These are phyloP conservation scores for Tuber borchii DNA, from an alignment of 495 filamentous ascomycete genomes.

Conservation along the genomic window DNA sequence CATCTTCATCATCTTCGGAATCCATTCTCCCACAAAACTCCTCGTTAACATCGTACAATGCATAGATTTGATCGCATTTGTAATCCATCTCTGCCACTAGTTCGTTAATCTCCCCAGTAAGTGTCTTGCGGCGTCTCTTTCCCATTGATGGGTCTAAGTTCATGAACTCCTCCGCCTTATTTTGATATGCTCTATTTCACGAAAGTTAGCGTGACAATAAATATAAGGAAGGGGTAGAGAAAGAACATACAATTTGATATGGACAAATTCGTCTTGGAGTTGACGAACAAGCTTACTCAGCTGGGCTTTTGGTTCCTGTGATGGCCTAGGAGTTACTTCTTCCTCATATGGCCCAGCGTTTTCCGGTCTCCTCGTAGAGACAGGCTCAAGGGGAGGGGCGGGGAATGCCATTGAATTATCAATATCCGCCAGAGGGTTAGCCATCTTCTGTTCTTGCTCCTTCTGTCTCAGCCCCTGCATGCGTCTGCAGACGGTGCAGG, in stretches of 20 bases:
- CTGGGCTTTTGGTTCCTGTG: constrained; percentile 31
- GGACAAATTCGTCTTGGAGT: constrained; percentile 73
- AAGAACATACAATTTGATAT: constrained; percentile 62
- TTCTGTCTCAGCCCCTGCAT: constrained; percentile 22
- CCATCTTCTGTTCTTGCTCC: constrained; percentile 29
- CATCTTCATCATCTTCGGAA: constrained; percentile 14
- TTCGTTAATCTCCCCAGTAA: constrained; percentile 59
- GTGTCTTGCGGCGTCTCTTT: constrained; percentile 59
- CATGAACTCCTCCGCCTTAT: constrained; percentile 44
- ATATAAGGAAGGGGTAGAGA: neutral
- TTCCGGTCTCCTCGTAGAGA: constrained; percentile 19
- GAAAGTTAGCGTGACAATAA: neutral
- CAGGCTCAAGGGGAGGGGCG: constrained; percentile 30
- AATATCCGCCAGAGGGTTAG: constrained; percentile 39
- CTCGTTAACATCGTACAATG: constrained; percentile 82
- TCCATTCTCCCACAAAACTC: constrained; percentile 41
- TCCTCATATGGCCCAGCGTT: constrained; percentile 32
- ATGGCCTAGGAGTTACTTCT: constrained; percentile 36
- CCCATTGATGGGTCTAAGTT: constrained; percentile 61
- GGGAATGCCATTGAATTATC: constrained; percentile 38
- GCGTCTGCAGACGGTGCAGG: constrained; percentile 40
- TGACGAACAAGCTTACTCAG: constrained; percentile 40
- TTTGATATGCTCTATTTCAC: constrained; percentile 34
- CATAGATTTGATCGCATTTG: constrained; percentile 83
- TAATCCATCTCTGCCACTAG: constrained; percentile 61